These are phyloP conservation scores for Cicer bijugum DNA, from an alignment of 306 rosid genomes.

Conservation along the genomic window DNA sequence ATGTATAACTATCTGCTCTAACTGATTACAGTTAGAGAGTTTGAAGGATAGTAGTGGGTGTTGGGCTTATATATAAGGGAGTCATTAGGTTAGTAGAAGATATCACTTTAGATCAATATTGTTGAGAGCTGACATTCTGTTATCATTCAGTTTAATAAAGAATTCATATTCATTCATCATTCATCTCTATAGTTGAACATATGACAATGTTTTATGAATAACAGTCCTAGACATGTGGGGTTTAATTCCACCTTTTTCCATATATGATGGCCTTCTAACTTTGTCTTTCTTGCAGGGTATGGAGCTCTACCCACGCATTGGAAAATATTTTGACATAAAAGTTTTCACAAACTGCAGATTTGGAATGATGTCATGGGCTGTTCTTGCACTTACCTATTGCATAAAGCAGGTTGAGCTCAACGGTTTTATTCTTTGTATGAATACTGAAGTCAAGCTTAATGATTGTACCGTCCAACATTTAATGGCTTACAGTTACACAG, in stretches of 20 bases:
- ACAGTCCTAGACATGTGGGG: not conserved
- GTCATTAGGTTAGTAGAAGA: too few species aligned
- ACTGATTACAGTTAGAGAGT: too few species aligned
- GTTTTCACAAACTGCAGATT: constrained; percentile 98
- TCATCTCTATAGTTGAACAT: too few species aligned
- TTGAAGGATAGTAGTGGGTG: too few species aligned
- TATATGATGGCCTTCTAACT: constrained; percentile 29
- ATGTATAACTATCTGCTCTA: too few species aligned
- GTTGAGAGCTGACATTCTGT: too few species aligned
- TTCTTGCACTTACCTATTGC: constrained; percentile 95
- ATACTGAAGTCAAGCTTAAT: constrained; percentile 30
- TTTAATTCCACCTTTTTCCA: constrained; percentile 22
- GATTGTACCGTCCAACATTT: constrained; percentile 31
- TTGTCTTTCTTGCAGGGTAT: constrained; percentile 71
- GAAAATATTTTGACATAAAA: constrained; percentile 86
- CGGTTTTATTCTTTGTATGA: constrained; percentile 29
- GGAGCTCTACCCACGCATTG: constrained; percentile 99
- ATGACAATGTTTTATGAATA: constrained; percentile 37
- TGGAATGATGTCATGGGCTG: constrained; percentile 99
- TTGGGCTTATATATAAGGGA: too few species aligned
- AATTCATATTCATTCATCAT: too few species aligned
- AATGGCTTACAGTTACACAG: not conserved
- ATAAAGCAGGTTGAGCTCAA: constrained; percentile 84
- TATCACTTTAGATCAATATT: too few species aligned
- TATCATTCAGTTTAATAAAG: too few species aligned